Evolutionary conservation across 164 flowering plant species (phyloP).

Genomic region (Vitis cinerea): DNA sequence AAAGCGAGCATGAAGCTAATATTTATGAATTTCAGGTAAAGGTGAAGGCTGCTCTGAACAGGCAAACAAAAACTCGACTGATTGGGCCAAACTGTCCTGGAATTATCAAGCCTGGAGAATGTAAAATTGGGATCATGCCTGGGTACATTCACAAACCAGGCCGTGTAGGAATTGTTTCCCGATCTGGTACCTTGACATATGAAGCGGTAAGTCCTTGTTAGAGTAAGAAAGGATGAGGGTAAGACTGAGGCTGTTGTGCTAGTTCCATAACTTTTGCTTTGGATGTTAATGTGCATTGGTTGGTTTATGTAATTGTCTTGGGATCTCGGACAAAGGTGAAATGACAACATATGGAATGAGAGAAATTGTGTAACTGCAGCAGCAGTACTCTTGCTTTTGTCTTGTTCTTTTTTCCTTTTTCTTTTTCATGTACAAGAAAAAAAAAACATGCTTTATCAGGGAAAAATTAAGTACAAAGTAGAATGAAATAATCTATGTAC

Average conservation of each 20-base stretch:
- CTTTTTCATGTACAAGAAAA: too few species aligned
- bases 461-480: too few species aligned
- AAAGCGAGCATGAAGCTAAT: background rate
- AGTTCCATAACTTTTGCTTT: too few species aligned
- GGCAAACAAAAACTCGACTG: conserved; percentile 81
- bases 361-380: too few species aligned
- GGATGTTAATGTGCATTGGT: too few species aligned
- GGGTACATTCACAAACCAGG: conserved; percentile 99
- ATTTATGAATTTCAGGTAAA: conserved; percentile 55
- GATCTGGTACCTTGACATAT: conserved; percentile 98
- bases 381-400: too few species aligned
- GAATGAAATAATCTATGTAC: too few species aligned
- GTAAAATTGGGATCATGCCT: conserved; percentile 99
- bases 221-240: background rate
- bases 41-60: conserved; percentile 90
- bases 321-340: too few species aligned
- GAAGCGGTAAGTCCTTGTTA: conserved; percentile 75
- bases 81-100: conserved; percentile 99
- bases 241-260: background rate
- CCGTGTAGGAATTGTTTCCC: conserved; percentile 92
- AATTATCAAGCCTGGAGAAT: conserved; percentile 98
- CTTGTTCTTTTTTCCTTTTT: too few species aligned
- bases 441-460: too few species aligned
- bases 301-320: too few species aligned
- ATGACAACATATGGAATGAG: too few species aligned